Evolutionary conservation across 345 rosid species (phyloP), one percentile per base, ranked within the genome.

Genomic region (Dovyalis caffra): DNA sequence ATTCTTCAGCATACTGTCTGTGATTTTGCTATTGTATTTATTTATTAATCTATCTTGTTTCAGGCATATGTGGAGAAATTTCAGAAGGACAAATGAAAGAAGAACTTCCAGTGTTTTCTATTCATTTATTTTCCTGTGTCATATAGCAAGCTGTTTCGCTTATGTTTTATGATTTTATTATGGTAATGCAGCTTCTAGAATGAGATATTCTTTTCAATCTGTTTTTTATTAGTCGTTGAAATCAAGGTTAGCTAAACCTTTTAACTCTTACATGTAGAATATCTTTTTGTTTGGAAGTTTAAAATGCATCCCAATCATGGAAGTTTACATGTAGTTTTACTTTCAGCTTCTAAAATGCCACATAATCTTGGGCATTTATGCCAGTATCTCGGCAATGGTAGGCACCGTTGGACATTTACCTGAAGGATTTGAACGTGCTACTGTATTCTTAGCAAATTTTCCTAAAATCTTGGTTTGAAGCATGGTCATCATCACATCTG

Each of bases 41-140:
- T 32, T 56, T 53, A 49, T 32, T 70, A n/a, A 43, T 23, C 26
- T 3, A 56, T 56, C 15, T 60, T 21, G 35, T 60, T 79, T 85
- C 91, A 88, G 91, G 91, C 89, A 1, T 86, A 88, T 33, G 86
- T 86, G 77, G 89, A 86, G 72, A 88, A 88, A 75, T 74, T 79
- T 72, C 85, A 81, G 79, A 86, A 88, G 83, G 84, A 81, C 75
- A 76, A 84, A 80, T 67, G 81, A 81, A 84, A 71, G 78, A 34
- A n/a, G 66, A 37, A 28, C 68, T 49, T n/a, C n/a, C n/a, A 20
- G 49, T 68, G 68, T 66, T 70, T 71, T 57, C 38, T 31, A 23
- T 68, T 32, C 26, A n/a, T 38, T 68, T 47, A 26, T 5, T 71
- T 53, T 66, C 34, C 75, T 9, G 47, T 40, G 40, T 73, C 31